These are phyloP conservation scores for Russula virescens DNA, from an alignment of 768 basidiomycete genomes.

Conservation along the genomic window DNA sequence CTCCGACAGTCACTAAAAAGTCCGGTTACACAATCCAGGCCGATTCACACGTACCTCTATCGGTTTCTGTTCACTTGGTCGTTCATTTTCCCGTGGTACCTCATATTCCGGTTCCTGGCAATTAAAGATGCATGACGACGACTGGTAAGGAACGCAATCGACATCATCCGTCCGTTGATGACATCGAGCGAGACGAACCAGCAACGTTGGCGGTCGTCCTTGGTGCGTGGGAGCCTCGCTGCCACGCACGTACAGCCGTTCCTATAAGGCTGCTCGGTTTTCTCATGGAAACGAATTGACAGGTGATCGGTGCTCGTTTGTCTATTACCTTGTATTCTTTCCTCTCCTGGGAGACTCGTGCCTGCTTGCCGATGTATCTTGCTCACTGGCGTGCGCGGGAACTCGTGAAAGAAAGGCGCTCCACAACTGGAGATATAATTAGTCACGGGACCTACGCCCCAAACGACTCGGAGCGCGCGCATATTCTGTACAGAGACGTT, in stretches of 20 bases:
- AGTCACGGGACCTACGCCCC: conserved; percentile 4
- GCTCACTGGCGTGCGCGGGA: conserved; percentile 7
- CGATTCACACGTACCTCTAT: not conserved
- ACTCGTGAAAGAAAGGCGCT: not conserved
- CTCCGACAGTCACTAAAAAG: not conserved
- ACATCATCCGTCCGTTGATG: not conserved
- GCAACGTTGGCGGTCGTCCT: not conserved
- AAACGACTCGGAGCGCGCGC: not conserved
- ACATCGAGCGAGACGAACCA: not conserved
- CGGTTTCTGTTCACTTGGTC: no score
- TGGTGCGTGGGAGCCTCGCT: conserved; percentile 12
- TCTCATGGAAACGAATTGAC: conserved; percentile 18
- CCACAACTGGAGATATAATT: not conserved
- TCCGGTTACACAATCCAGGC: not conserved
- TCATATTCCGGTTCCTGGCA: not conserved
- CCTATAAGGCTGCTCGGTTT: not conserved
- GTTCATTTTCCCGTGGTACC: not conserved
- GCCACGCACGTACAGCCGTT: not conserved
- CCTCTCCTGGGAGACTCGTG: conserved; percentile 3
- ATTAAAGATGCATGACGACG: not conserved
- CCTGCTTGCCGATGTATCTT: not conserved
- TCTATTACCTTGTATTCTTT: not conserved
- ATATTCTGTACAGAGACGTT: not conserved
- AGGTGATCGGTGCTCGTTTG: conserved; percentile 11
- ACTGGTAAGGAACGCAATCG: no score